These are phyloP conservation scores for Rhizopus sp. DNA, from an alignment of 371 early-diverging fungal species.

Conservation along the genomic window DNA sequence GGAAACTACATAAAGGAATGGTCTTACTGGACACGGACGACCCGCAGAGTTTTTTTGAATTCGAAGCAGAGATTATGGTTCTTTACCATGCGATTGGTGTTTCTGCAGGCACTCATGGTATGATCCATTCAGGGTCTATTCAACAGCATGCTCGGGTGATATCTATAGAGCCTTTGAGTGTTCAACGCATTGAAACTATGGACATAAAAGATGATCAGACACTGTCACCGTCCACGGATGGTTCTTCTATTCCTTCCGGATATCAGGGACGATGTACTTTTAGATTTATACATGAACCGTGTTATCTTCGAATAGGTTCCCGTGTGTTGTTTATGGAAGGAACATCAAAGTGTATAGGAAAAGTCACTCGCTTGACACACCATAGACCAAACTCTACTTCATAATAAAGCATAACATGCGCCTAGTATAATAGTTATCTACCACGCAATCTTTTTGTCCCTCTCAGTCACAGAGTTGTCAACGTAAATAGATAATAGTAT, in stretches of 20 bases:
- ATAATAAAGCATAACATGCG: background rate
- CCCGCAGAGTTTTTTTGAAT: constrained; percentile 64
- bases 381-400: background rate
- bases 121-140: constrained; percentile 89
- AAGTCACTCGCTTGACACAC: constrained; percentile 51
- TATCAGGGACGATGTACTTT: constrained; percentile 57
- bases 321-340: constrained; percentile 81
- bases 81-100: constrained; percentile 74
- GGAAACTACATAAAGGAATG: constrained; percentile 82
- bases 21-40: constrained; percentile 66
- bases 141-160: constrained; percentile 77
- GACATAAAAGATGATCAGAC: constrained; percentile 17
- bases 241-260: constrained; percentile 12
- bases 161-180: constrained; percentile 17
- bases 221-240: constrained; percentile 5
- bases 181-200: constrained; percentile 9
- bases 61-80: constrained; percentile 88
- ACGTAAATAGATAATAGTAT: background rate
- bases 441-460: too few species aligned
- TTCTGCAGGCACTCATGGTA: constrained; percentile 79
- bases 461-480: background rate
- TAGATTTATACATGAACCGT: constrained; percentile 79
- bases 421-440: background rate
- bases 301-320: constrained; percentile 73
- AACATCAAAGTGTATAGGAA: constrained; percentile 89